Evolutionary conservation across 2,329 filamentous ascomycete species (phyloP).

Genomic region (Fusarium praegraminearum): DNA sequence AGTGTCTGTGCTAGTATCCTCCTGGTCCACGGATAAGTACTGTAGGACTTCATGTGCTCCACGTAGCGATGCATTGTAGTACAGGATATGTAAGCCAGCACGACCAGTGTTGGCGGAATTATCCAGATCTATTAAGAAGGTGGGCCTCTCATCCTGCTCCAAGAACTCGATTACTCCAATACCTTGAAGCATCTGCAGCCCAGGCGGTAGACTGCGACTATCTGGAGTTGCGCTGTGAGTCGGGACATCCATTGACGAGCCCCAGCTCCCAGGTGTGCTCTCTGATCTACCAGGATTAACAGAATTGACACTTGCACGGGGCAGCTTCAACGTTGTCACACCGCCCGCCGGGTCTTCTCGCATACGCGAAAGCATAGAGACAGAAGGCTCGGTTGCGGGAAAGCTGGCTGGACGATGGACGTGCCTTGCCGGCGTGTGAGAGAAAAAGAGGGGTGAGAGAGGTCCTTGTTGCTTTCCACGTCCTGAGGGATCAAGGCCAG

Average conservation of each 20-base stretch:
- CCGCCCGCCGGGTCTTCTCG: slow-evolving; percentile 58
- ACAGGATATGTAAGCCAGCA: slow-evolving; percentile 71
- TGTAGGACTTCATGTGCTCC: slow-evolving; percentile 66
- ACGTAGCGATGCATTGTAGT: slow-evolving; percentile 75
- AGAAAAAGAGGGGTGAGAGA: slow-evolving; percentile 67
- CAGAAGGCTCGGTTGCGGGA: slow-evolving; percentile 57
- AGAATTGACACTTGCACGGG: slow-evolving; percentile 64
- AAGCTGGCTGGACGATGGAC: slow-evolving; percentile 54
- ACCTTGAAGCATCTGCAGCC: slow-evolving; percentile 68
- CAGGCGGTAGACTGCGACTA: slow-evolving; percentile 59
- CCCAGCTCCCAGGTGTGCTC: slow-evolving; percentile 65
- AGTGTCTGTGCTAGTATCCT: slow-evolving; percentile 56
- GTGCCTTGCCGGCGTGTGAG: slow-evolving; percentile 56
- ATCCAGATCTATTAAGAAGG: slow-evolving; percentile 78
- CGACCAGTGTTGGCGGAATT: slow-evolving; percentile 67
- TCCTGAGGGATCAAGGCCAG: slow-evolving; percentile 43
- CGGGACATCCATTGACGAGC: slow-evolving; percentile 66
- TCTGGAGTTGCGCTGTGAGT: slow-evolving; percentile 66
- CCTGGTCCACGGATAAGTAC: slow-evolving; percentile 65
- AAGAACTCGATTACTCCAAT: slow-evolving; percentile 78
- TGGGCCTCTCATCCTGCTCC: slow-evolving; percentile 81
- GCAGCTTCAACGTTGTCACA: slow-evolving; percentile 67
- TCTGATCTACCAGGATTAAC: slow-evolving; percentile 61
- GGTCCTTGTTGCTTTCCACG: slow-evolving; percentile 52
- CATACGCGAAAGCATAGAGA: slow-evolving; percentile 61